Evolutionary conservation across 2,329 filamentous ascomycete species (phyloP), one percentile per base, ranked within the genome.

Genomic region (Cordyceps pruinosa): DNA sequence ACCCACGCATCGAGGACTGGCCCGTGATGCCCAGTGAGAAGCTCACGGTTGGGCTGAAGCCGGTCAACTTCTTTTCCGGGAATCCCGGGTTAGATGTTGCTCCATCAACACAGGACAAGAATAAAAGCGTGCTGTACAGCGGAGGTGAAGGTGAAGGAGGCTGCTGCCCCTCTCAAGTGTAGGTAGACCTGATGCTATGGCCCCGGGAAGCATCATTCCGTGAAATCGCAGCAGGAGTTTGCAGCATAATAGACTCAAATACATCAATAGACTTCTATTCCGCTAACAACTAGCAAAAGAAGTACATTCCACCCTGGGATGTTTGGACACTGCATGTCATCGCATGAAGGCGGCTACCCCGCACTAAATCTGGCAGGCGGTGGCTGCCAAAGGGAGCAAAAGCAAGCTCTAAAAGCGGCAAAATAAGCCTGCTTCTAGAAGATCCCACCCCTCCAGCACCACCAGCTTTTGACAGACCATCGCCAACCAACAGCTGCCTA

Each of bases 21-120:
- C 85, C 84, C 0, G 82, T 87, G 5, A 88, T 88, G 85, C 85
- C 84, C 0, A 77, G 74, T 59, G 85, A 87, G 65, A 78, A 73
- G 55, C 70, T 82, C 62, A 71, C 71, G 57, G 77, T 82, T 0
- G 69, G 70, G 0, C 65, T 83, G 52, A 81, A 79, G 64, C 79
- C 80, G 0, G 74, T 77, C 2, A 81, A 82, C 59, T 80, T 83
- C 63, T 82, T 82, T 59, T 67, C 70, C 1, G 72, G 72, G 5
- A 81, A 82, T 56, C 79, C 77, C 0, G 75, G 72, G 0, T 56
- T 81, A 5, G 78, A 82, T 62, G 76, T 82, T 2, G 73, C 76
- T 0, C 69, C 72, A 3, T 73, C 72, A 2, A 70, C 61, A 0
- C 70, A 73, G 56, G 68, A 67, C 0, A 61, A 58, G 9, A 74